phyloP scores from a whole-genome alignment of 352 stramenopile genomes.

The Phytophthora sansomeana region DNA sequence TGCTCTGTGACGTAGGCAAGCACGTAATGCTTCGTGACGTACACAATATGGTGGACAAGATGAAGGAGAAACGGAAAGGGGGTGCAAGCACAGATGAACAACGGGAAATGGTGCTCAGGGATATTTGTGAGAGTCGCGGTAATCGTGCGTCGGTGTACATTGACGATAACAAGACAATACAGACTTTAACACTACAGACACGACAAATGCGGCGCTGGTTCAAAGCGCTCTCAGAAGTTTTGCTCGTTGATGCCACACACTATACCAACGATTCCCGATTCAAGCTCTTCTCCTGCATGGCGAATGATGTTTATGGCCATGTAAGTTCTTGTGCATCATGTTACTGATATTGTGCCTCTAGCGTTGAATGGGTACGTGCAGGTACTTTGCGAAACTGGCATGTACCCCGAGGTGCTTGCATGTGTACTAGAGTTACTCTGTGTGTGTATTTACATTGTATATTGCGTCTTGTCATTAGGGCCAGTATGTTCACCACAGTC shows the following conservation, averaged over 20 bases:
- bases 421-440: neutral
- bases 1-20: no score
- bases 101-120: neutral
- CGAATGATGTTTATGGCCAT: conserved; percentile 1
- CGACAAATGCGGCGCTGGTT: conserved; percentile 3
- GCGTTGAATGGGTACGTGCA: no score
- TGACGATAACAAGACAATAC: neutral
- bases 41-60: neutral
- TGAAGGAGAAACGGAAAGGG: conserved; percentile 1
- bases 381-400: no score
- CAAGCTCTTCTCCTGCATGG: conserved; percentile 12
- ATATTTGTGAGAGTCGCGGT: neutral
- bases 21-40: conserved; percentile 1
- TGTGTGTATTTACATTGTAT: neutral
- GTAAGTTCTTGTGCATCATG: conserved; percentile 6
- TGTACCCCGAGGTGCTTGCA: neutral
- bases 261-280: conserved; percentile 4
- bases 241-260: conserved; percentile 11
- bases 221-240: neutral
- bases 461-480: conserved; percentile 3
- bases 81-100: neutral
- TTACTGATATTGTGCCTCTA: no score
- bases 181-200: conserved; percentile 9
- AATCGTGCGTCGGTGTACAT: conserved; percentile 4
- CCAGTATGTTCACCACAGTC: conserved; percentile 4